Base-by-base conservation (phyloP, 306 rosid genomes). In the Arachis hypogaea region DNA sequence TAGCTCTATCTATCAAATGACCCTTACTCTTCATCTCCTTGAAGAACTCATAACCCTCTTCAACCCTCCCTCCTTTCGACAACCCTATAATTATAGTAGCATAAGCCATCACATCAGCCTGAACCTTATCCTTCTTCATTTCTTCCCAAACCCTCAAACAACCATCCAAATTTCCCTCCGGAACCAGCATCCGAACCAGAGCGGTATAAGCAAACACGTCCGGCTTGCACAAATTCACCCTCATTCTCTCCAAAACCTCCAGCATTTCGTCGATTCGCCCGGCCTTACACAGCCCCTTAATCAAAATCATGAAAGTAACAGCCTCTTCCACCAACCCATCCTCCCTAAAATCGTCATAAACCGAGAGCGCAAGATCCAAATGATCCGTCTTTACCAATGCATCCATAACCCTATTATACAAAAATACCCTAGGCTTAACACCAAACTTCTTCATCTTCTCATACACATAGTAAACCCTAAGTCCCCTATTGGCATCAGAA, bases 181-280 rank as follows among this genome's bases (percentile, higher is more conserved):
- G 57, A 69, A 86, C 77, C 82, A 93, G 65, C 76, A 86, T 82
- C 82, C 47, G 43, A 16, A 91, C 75, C 94, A 91, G 78, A 0
- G 91, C 92, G 0, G 94, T 93, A 57, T 88, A 91, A 0, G 94
- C 98, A 75, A 93, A 91, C 61, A 91, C 91, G 61, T 93, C 97
- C 3, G 94, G 89, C 77, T 70, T 89, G 82, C 97, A 93, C 84
- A 89, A 68, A 6, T 80, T 86, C 42, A 38, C 77, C 80, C 97
- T 84, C 98, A 91, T 91, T 42, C 74, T 77, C 6, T 75, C 78
- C 85, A 91, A 76, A 77, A 88, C 52, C 82, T 76, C 80, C 28
- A 89, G 52, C 96, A 86, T 88, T 74, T 91, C 92, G 12, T 82
- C 88, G 12, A 89, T 64, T 61, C 86, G 72, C 54, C 94, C 92